Evolutionary conservation across 805 yeast species (phyloP).

Genomic region (Metschnikowia kunwiensis): DNA sequence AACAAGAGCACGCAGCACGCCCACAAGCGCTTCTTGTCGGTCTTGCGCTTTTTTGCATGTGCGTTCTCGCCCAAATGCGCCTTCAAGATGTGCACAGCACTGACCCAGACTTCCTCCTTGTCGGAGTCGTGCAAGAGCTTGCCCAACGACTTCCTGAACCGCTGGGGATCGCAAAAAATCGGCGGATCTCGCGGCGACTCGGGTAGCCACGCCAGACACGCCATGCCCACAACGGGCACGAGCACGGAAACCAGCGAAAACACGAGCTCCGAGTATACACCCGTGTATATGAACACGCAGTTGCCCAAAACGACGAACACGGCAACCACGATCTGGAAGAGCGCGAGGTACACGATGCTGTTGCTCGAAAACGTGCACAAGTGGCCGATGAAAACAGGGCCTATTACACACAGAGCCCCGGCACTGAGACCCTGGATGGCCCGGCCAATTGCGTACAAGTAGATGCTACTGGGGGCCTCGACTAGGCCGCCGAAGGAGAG

Average conservation of each 20-base stretch:
- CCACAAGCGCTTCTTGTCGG: slow-evolving; percentile 3
- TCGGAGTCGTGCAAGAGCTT: slow-evolving; percentile 2
- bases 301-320: slow-evolving; percentile 8
- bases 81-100: slow-evolving; percentile 3
- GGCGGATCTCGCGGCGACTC: slow-evolving; percentile 6
- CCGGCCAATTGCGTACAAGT: slow-evolving; percentile 5
- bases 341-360: slow-evolving; percentile 1
- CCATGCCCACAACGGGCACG: slow-evolving; percentile 5
- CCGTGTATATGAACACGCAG: slow-evolving; percentile 6
- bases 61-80: background rate
- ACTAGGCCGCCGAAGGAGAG: slow-evolving; percentile 2
- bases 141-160: background rate
- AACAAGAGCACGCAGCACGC: slow-evolving; percentile 25
- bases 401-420: slow-evolving; percentile 13
- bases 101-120: background rate
- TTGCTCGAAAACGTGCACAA: slow-evolving; percentile 8
- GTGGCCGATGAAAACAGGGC: slow-evolving; percentile 12
- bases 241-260: slow-evolving; percentile 1
- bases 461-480: slow-evolving; percentile 3
- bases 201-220: slow-evolving; percentile 5
- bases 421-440: slow-evolving; percentile 7
- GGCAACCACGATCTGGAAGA: slow-evolving; percentile 4
- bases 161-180: slow-evolving; percentile 2
- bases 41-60: background rate
- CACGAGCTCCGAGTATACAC: slow-evolving; percentile 4